Base-by-base conservation (phyloP, 2,329 filamentous ascomycete species). In the Xylariaceae sp. region DNA sequence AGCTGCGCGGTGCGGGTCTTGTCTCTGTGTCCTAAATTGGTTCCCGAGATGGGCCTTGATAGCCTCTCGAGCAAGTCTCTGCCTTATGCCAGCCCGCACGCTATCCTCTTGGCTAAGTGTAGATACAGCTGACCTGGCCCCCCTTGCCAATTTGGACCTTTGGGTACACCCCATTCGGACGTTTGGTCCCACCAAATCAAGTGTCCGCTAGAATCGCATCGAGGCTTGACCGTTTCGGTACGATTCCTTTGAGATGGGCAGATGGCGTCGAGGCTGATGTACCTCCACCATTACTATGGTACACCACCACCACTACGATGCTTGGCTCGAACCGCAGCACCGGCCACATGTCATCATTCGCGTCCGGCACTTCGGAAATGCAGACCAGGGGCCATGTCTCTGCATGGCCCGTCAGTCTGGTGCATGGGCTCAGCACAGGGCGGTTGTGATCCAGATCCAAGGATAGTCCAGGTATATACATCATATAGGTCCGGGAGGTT, bases 221-320 rank as follows among this genome's bases (percentile, higher is more conserved):
- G 39, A 26, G 18, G 37, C 30, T 33, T 47, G 26, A 35, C 9
- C 13, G 13, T 42, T 39, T 44, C 39, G 36, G 47, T 42, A 26
- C 17, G 17, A 34, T 42, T 48, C 44, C 46, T 41, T 31, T 38
- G 17, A 24, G 24, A 34, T 37, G 41, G 47, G 42, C 40, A 45
- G 34, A 42, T 3, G 37, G 39, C 42, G 13, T n/a, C 30, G 48
- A 51, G 48, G 46, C 48, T 51, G 43, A 47, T 47, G 44, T 16
- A 29, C 41, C 31, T 19, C 36, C 42, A 45, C 49, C 48, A 40
- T 45, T 41, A 41, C 44, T 39, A 26, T 42, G 38, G 22, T 19
- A 38, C 42, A 45, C 49, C 48, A 40, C 47, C 42, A 41, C 44
- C 41, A 26, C 22, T 11, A 26, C 22, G 6, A 26, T n/a, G n/a